A percentile compares a stretch with the other conserved stretches of the same genome.
Evolutionary conservation across 148 eudicot species (phyloP).

Genomic region (Diospyros lotus): DNA sequence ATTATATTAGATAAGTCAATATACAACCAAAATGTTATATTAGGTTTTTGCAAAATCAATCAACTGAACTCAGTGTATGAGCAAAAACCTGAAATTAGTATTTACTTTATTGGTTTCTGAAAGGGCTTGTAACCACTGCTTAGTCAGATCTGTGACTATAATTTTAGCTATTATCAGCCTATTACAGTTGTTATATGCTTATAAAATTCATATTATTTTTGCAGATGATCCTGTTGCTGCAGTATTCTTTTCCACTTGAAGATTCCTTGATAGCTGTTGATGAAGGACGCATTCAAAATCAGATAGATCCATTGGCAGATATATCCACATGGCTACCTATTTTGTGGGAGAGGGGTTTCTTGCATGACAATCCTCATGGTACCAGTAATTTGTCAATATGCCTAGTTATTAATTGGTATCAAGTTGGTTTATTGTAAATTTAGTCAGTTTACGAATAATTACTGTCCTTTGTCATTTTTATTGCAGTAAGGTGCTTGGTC

Average conservation of each 20-base stretch:
- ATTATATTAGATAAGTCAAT: not conserved
- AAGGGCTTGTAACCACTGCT: not conserved
- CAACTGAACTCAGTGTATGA: no score
- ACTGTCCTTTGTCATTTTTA: slow-evolving; percentile 9
- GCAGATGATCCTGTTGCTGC: slow-evolving; percentile 73
- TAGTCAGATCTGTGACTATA: not conserved
- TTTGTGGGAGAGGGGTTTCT: slow-evolving; percentile 90
- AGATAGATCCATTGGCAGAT: slow-evolving; percentile 38
- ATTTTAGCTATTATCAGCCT: not conserved
- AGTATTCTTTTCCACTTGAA: slow-evolving; percentile 31
- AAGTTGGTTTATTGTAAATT: not conserved
- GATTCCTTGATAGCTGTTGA: slow-evolving; percentile 21
- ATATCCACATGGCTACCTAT: slow-evolving; percentile 68
- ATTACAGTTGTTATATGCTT: slow-evolving; percentile 6
- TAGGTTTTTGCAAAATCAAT: not conserved
- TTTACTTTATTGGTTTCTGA: not conserved
- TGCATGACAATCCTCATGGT: slow-evolving; percentile 95
- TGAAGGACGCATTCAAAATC: slow-evolving; percentile 26
- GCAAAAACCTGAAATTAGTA: not conserved
- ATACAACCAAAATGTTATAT: not conserved
- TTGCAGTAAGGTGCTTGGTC: slow-evolving; percentile 84
- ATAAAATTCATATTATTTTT: slow-evolving; percentile 11
- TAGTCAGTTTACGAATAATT: not conserved
- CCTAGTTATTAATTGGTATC: not conserved
- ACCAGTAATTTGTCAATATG: slow-evolving; percentile 2